Base-by-base conservation (phyloP, 306 rosid genomes). In the Cercis canadensis region DNA sequence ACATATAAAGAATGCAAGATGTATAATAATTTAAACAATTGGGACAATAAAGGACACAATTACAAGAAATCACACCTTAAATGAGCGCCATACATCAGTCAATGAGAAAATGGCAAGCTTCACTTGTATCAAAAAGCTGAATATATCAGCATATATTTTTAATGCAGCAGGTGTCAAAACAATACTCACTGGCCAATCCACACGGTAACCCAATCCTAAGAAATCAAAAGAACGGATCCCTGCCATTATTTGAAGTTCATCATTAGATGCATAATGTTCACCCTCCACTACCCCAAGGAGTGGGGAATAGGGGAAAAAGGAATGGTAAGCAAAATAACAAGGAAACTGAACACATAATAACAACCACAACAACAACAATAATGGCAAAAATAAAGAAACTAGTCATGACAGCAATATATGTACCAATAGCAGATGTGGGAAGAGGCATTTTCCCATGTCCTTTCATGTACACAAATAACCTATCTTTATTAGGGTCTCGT, bases 81-180 rank as follows among this genome's bases (percentile, higher is more conserved):
- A 75, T 44, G 86, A 84, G 88, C 89, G 32, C 98, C 98, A 94
- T 53, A 87, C 86, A 68, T 91, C 77, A 60, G 92, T 87, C 87
- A 94, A 82, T 13, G 97, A 86, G 64, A 86, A 87, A 54, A 84
- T 72, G 32, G 95, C 90, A 78, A 94, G 92, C 89, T 90, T 94
- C 89, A 89, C 90, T 89, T 90, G 92, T 76, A 94, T 84, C 82
- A 90, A 82, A 85, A 94, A 94, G 87, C 88, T 90, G 86, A 94
- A 94, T 78, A 94, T 90, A 50, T 91, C 95, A 51, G 98, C 83
- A 78, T 94, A 90, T 76, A 87, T 80, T 81, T 84, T 85, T 73
- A 90, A 72, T 29, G 98, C 91, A 43, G 67, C 85, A 43, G 97
- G 90, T 31, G 96, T 90, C 84, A 90, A 78, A 78, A 94, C 83